Evolutionary conservation across 371 early-diverging fungal genomes (phyloP), one percentile per base, ranked within the genome.

Genomic region (Parasitella parasitica): DNA sequence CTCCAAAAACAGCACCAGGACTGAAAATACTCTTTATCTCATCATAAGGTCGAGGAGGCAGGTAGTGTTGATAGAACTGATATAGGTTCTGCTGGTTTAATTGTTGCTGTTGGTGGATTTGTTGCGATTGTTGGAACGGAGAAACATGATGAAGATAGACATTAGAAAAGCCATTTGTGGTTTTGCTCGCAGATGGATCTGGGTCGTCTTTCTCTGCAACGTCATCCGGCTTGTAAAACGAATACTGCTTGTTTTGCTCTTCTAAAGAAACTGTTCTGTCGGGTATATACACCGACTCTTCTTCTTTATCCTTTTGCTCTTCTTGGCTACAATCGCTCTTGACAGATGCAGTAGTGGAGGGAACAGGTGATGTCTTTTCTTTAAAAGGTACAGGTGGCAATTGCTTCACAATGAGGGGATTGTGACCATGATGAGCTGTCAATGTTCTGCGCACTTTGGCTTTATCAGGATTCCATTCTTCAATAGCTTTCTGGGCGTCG

Each of bases 41-140:
- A 26, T 79, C 80, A 51, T 76, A 79, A 6, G 77, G 56, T 26
- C 62, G 68, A 26, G 77, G 75, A 13, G 77, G 75, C 4, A 71
- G 51, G 30, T 76, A 74, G 3, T 79, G 67, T 28, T 72, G 69
- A 38, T 76, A 76, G 36, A 76, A 75, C 27, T 78, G 79, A 54
- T 78, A 75, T 6, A 75, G 54, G 20, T 76, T 70, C 51, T 77
- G 75, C 8, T 72, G 73, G 32, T 75, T 73, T 2, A 53, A 16
- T 1, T 39, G 46, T 16, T 16, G 26, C 32, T 52, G 52, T 30
- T 50, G 51, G 20, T 39, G 46, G 5, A 46, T 37, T 13, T 46
- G 48, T 48, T 46, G 55, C 24, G 12, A 22, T 36, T 54, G 51
- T n/a, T 51, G 32, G 24, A 46, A 46, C 6, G 36, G 54, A 5